phyloP scores from a whole-genome alignment of 176 grass and related monocot species.

The Cenchrus fungigraminus region DNA sequence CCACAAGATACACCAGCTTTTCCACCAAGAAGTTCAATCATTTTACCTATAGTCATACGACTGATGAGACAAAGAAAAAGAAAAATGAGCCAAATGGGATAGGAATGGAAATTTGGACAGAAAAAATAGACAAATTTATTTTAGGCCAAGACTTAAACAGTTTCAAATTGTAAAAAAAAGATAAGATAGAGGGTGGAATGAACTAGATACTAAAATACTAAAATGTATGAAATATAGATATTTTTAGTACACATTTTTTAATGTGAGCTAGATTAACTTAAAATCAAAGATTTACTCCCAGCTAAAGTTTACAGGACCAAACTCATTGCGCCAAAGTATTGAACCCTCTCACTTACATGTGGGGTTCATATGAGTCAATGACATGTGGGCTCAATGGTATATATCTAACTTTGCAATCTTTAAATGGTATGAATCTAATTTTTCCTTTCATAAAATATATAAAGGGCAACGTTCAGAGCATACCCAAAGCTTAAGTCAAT shows the following conservation, averaged over 20 bases:
- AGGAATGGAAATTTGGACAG: neutral
- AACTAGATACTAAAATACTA: neutral
- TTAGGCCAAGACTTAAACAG: no score
- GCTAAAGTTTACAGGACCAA: neutral
- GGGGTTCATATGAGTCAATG: no score
- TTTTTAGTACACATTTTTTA: neutral
- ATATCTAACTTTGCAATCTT: no score
- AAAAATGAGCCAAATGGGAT: conserved; percentile 14
- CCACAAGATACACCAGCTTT: conserved; percentile 96
- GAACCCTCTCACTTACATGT: neutral
- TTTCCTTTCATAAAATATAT: neutral
- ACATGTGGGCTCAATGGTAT: no score
- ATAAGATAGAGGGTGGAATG: neutral
- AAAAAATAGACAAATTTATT: neutral
- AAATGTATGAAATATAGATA: neutral
- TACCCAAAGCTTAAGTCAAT: neutral
- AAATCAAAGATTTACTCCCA: neutral
- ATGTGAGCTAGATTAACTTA: neutral
- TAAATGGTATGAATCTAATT: no score
- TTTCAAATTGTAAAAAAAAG: no score
- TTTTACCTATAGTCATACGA: conserved; percentile 99
- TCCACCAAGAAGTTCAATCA: conserved; percentile 97
- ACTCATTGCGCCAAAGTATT: neutral
- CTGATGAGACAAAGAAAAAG: conserved; percentile 33
- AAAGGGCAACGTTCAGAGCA: neutral